Evolutionary conservation across 1,284 basidiomycete species (phyloP).

Genomic region (Kalmanozyma brasiliensis): DNA sequence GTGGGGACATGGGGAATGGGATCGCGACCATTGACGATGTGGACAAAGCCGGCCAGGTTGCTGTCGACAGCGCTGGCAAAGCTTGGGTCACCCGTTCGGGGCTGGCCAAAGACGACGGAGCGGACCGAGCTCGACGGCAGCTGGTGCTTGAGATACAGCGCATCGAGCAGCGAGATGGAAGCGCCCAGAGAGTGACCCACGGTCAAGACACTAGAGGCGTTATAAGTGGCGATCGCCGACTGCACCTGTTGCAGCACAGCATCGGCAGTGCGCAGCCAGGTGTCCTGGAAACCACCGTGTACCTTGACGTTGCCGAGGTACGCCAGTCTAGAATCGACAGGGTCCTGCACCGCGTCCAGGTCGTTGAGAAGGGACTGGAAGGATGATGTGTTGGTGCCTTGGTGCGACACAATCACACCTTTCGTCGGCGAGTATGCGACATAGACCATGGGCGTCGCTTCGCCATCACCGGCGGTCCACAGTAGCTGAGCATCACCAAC

Average conservation of each 20-base stretch:
- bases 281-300: conserved; percentile 59
- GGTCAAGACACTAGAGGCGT: conserved; percentile 40
- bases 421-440: conserved; percentile 50
- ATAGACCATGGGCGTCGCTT: conserved; percentile 37
- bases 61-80: conserved; percentile 54
- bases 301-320: conserved; percentile 44
- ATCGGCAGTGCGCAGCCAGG: conserved; percentile 51
- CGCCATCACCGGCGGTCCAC: conserved; percentile 52
- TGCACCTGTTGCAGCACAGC: conserved; percentile 44
- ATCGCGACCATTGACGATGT: conserved; percentile 55
- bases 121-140: conserved; percentile 28
- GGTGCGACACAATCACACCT: conserved; percentile 54
- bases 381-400: conserved; percentile 55
- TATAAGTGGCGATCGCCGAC: conserved; percentile 37
- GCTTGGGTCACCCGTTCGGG: conserved; percentile 49
- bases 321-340: conserved; percentile 37
- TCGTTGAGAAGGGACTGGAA: conserved; percentile 51
- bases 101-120: conserved; percentile 55
- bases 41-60: conserved; percentile 46
- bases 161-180: conserved; percentile 50
- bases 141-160: conserved; percentile 49
- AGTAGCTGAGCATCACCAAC: conserved; percentile 52
- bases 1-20: conserved; percentile 52
- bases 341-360: conserved; percentile 33
- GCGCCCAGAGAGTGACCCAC: conserved; percentile 62